Conservation (phyloP, 2,329 filamentous ascomycete species). For the Domatiomyces globalis region DNA sequence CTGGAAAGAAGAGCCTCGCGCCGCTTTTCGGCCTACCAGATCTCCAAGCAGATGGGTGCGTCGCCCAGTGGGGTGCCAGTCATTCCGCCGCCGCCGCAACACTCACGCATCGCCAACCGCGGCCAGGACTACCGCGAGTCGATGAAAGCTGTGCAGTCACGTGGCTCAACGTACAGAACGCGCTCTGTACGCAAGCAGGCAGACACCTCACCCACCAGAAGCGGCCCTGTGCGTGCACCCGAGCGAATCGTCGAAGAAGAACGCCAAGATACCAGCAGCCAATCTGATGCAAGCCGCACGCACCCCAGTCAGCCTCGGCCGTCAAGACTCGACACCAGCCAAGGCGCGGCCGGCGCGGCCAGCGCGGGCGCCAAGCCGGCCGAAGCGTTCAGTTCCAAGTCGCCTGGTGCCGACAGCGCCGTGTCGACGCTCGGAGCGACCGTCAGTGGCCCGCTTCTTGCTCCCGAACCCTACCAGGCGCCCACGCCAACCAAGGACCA, state of each 20-base stretch:
- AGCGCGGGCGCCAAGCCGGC: constrained; percentile 44
- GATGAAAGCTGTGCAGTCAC: constrained; percentile 53
- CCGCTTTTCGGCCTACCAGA: constrained; percentile 91
- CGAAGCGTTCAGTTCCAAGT: constrained; percentile 46
- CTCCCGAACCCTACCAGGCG: constrained; percentile 21
- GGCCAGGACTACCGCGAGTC: constrained; percentile 75
- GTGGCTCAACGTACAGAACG: constrained; percentile 43
- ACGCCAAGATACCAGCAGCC: constrained; percentile 23
- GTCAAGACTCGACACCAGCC: constrained; percentile 24
- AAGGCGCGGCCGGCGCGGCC: constrained; percentile 24
- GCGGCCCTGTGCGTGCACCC: constrained; percentile 26
- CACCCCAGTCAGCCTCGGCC: not conserved
- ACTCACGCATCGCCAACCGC: constrained; percentile 69
- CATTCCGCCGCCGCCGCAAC: constrained; percentile 57
- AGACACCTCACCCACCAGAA: constrained; percentile 50
- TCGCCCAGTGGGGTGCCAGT: constrained; percentile 72
- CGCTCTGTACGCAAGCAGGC: constrained; percentile 35
- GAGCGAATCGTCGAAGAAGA: constrained; percentile 51
- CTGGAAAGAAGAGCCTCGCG: constrained; percentile 83
- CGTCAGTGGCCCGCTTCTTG: constrained; percentile 41
- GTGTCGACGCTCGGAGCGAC: constrained; percentile 41
- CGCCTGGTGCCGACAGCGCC: constrained; percentile 20
- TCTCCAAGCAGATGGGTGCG: constrained; percentile 79
- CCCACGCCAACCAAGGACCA: constrained; percentile 4
- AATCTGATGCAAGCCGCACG: not conserved